Evolutionary conservation across 2,329 filamentous ascomycete genomes (phyloP).

Genomic region (Pseudocercospora cruenta): DNA sequence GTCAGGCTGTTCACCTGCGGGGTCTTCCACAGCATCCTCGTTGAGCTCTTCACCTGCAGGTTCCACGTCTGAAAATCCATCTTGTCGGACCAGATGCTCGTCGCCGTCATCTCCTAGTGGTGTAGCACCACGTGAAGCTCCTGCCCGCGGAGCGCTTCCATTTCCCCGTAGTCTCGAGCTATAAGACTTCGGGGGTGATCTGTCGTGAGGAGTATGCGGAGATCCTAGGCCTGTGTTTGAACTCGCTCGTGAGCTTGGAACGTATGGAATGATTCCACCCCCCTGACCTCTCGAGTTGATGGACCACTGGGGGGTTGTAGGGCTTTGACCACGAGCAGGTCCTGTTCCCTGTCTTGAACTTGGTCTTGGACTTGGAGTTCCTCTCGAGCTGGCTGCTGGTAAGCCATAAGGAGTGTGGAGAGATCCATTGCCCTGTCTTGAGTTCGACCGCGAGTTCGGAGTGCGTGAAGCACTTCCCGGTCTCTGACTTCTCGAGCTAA

Average conservation of each 20-base stretch:
- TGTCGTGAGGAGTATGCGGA: neutral
- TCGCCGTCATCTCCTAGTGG: neutral
- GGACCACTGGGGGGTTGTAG: too few relatives aligned
- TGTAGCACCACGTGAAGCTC: neutral
- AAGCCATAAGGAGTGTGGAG: neutral
- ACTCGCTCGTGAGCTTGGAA: neutral
- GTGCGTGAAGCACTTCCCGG: too few relatives aligned
- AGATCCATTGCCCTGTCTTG: neutral
- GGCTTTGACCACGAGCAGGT: too few relatives aligned
- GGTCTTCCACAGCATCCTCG: neutral
- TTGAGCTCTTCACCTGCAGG: neutral
- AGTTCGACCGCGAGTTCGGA: neutral
- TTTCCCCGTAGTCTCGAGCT: neutral
- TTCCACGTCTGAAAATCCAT: neutral
- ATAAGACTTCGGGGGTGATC: neutral
- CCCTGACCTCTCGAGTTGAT: neutral
- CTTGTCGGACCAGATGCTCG: neutral
- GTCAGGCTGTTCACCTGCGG: neutral
- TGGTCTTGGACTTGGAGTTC: too few relatives aligned
- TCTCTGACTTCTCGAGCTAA: neutral
- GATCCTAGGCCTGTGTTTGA: neutral
- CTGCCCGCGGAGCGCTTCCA: neutral
- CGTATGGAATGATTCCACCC: neutral
- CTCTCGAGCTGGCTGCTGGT: neutral
- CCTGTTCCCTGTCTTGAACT: too few relatives aligned